Evolutionary conservation across 495 filamentous ascomycete genomes (phyloP).

Genomic region (Neurospora sp.): DNA sequence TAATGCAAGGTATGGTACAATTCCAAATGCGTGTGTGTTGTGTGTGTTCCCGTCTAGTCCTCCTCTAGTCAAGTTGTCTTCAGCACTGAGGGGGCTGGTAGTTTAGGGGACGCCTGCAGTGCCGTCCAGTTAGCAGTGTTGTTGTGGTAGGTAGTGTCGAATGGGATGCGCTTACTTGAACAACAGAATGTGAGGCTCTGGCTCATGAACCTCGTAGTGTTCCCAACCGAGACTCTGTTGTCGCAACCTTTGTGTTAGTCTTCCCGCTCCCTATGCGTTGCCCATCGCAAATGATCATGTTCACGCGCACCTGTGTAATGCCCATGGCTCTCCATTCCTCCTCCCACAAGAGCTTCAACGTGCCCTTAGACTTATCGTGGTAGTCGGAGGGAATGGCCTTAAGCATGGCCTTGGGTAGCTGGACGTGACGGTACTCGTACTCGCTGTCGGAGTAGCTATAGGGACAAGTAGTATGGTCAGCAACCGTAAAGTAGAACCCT

Average conservation of each 20-base stretch:
- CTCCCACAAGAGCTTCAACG: conserved; percentile 93
- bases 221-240: conserved; percentile 91
- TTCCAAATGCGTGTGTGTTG: background rate
- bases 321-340: conserved; percentile 95
- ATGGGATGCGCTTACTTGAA: conserved; percentile 67
- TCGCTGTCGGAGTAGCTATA: conserved; percentile 76
- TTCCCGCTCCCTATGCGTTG: background rate
- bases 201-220: conserved; percentile 98
- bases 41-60: background rate
- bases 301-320: conserved; percentile 71
- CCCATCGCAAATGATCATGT: background rate
- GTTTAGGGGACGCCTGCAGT: conserved; percentile 67
- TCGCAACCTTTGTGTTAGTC: conserved; percentile 2
- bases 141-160: background rate
- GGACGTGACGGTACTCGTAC: conserved; percentile 91
- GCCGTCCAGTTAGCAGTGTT: background rate
- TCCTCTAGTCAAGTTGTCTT: background rate
- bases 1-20: conserved; percentile 19
- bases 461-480: conserved; percentile 4
- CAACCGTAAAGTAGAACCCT: background rate
- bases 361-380: conserved; percentile 81
- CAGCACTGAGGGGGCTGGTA: conserved; percentile 59
- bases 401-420: conserved; percentile 94
- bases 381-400: conserved; percentile 95
- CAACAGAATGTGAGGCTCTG: conserved; percentile 92